phyloP scores from a whole-genome alignment of 2,329 filamentous ascomycete species.

The Nemania bipapillata region DNA sequence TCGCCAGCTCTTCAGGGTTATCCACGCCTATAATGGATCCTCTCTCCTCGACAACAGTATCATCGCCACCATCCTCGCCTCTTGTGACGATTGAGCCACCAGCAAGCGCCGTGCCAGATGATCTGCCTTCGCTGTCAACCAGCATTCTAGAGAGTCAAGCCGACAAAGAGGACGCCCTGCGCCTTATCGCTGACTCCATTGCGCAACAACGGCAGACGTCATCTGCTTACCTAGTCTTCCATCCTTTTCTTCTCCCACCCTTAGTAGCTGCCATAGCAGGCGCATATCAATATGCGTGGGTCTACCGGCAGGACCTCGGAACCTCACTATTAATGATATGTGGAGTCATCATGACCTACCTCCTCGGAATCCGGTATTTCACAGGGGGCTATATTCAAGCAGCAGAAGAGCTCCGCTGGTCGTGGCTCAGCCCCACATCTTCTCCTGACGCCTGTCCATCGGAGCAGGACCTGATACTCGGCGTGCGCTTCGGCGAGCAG shows the following conservation, averaged over 20 bases:
- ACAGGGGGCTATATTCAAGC: constrained; percentile 70
- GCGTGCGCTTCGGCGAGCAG: constrained; percentile 73
- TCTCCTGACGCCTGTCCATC: constrained; percentile 33
- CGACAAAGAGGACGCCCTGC: constrained; percentile 75
- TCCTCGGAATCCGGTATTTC: constrained; percentile 69
- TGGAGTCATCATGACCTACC: constrained; percentile 70
- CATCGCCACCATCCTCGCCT: constrained; percentile 53
- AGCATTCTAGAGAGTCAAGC: constrained; percentile 63
- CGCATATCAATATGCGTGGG: constrained; percentile 54
- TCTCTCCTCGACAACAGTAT: constrained; percentile 56
- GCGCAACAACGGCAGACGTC: constrained; percentile 82
- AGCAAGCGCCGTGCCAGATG: constrained; percentile 57
- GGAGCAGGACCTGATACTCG: constrained; percentile 68
- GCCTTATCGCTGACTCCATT: constrained; percentile 81
- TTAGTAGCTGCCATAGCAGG: constrained; percentile 58
- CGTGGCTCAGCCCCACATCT: constrained; percentile 64
- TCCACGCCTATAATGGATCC: constrained; percentile 73
- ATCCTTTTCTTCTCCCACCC: constrained; percentile 65
- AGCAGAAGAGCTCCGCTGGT: constrained; percentile 70
- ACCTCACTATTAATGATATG: constrained; percentile 67
- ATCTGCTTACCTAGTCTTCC: constrained; percentile 70
- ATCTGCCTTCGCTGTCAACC: constrained; percentile 72
- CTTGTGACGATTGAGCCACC: constrained; percentile 55
- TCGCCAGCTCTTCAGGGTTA: constrained; percentile 70
- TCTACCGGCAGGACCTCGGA: constrained; percentile 59